Conservation (phyloP, 345 rosid species). For the Melastoma malabathricum region DNA sequence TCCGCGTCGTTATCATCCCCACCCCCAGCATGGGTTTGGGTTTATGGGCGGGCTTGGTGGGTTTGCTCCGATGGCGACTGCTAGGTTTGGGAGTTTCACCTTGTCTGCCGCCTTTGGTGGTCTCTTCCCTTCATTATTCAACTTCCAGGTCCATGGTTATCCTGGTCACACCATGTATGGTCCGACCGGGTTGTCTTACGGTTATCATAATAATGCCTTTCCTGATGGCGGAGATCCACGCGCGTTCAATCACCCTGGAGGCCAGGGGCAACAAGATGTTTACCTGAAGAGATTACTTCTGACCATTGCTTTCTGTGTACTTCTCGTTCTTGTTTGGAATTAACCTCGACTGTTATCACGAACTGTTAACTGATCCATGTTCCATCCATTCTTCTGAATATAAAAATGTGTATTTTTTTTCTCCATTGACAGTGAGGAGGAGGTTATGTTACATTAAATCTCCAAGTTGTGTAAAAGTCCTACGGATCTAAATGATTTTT, state of each 20-base stretch:
- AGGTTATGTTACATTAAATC: conserved; percentile 33
- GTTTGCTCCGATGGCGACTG: conserved; percentile 61
- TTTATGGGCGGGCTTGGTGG: conserved; percentile 85
- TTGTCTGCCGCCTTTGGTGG: conserved; percentile 80
- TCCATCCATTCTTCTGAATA: conserved; percentile 11
- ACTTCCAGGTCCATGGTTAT: conserved; percentile 75
- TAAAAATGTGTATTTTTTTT: conserved; percentile 12
- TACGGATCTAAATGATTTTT: no score
- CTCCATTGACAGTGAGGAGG: no score
- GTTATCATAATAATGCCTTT: conserved; percentile 50
- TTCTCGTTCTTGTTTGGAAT: conserved; percentile 47
- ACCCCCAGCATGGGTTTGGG: conserved; percentile 59
- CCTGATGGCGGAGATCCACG: conserved; percentile 47
- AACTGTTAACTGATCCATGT: conserved; percentile 8
- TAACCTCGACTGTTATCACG: conserved; percentile 16
- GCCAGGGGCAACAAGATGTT: conserved; percentile 70
- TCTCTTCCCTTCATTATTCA: conserved; percentile 71
- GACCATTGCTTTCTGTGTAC: conserved; percentile 37
- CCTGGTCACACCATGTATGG: conserved; percentile 77
- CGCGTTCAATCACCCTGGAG: conserved; percentile 44
- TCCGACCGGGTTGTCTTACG: conserved; percentile 50
- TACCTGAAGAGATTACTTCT: conserved; percentile 51
- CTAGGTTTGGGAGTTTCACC: conserved; percentile 76
- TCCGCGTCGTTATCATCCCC: conserved; percentile 47
- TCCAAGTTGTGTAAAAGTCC: no score